Evolutionary conservation across 306 rosid species (phyloP).

Genomic region (Pyrus bretschneideri): DNA sequence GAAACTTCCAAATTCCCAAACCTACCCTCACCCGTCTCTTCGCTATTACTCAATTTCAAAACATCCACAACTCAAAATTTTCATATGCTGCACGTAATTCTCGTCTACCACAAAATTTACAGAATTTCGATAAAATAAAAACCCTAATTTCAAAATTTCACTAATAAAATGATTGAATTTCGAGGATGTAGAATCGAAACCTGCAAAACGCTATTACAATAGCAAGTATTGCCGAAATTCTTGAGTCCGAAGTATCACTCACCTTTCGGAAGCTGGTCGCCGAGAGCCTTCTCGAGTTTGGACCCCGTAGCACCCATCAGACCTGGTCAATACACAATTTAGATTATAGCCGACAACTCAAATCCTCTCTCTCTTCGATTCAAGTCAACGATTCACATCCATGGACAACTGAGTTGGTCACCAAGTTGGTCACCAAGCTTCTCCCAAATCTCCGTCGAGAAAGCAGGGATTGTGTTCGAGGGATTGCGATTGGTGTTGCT

Average conservation of each 20-base stretch:
- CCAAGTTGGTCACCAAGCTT: no score
- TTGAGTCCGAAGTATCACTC: slow-evolving; percentile 94
- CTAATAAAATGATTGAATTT: background rate
- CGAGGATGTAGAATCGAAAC: slow-evolving; percentile 16
- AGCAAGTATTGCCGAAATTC: slow-evolving; percentile 97
- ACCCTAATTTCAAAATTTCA: background rate
- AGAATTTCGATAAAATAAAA: background rate
- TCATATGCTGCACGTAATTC: background rate
- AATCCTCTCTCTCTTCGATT: slow-evolving; percentile 35
- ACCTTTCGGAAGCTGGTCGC: slow-evolving; percentile 97
- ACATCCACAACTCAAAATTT: background rate
- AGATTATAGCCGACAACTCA: slow-evolving; percentile 18
- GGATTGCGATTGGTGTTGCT: no score
- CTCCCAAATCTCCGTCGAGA: no score
- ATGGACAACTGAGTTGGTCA: background rate
- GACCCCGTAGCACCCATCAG: slow-evolving; percentile 96
- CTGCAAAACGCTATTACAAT: slow-evolving; percentile 98
- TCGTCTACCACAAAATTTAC: background rate
- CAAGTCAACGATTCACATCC: slow-evolving; percentile 31
- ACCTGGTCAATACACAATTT: slow-evolving; percentile 30
- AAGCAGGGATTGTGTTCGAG: no score
- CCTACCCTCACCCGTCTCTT: no score
- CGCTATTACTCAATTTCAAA: background rate
- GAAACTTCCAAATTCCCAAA: no score
- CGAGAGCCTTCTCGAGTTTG: slow-evolving; percentile 96